Base-by-base conservation (phyloP, 306 rosid species). In the Trifolium fragiferum region DNA sequence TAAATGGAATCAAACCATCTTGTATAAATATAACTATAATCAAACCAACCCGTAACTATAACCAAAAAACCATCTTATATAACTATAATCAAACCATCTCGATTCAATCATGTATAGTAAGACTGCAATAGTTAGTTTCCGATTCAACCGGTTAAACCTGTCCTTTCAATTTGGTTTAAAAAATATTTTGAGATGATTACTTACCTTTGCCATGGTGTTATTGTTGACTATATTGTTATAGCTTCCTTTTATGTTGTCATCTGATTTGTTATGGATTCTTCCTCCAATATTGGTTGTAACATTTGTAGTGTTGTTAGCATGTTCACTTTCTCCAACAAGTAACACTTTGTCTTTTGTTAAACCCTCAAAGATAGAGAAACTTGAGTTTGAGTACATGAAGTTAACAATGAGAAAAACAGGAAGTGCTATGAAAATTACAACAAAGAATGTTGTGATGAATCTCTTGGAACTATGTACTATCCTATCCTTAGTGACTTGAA, bases 231-330 rank as follows among this genome's bases (percentile, higher is more conserved):
- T 37, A 40, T 55, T 21, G 15, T 55, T 21, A 12, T 21, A 59
- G 10, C 16, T 16, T 25, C 58, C 69, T 65, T 53, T 30, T n/a
- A 20, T 7, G 55, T 18, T 40, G 12, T 68, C 60, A 49, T 68
- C 14, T 44, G 86, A 21, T 4, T 12, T 14, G 25, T 75, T 38
- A 7, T 75, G 73, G 10, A 13, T 4, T 15, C 30, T 46, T 68
- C 32, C 72, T 54, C 27, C 70, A 25, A 40, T 59, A 30, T 30
- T 30, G 23, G 18, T 54, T 75, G 71, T 72, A 54, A 44, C 11
- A 44, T 55, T 63, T 62, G 66, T 60, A 60, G 0, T 50, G 16
- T 81, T 81, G 2, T 38, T 64, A 51, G n/a, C 19, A 27, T 27
- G 6, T 7, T 0, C n/a, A 20, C 6, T 40, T 50, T 25, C 60